phyloP scores from a whole-genome alignment of 345 rosid species.

The Lepidium sativum region DNA sequence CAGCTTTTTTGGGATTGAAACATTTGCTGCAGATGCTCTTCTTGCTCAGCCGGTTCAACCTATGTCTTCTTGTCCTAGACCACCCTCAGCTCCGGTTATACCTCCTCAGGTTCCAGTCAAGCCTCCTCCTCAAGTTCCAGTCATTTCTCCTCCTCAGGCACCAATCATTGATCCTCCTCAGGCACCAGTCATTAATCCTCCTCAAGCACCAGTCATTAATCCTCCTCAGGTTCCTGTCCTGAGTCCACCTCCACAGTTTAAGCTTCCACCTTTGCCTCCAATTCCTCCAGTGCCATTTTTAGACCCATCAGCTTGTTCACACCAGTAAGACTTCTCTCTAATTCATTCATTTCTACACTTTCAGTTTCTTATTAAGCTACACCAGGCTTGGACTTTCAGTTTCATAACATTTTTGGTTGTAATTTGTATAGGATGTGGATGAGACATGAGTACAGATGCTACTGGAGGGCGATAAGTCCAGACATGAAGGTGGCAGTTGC shows the following conservation, averaged over 20 bases:
- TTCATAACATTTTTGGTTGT: neutral
- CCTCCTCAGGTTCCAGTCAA: conserved; percentile 21
- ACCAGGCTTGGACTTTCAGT: neutral
- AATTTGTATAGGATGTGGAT: conserved; percentile 47
- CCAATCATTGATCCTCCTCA: neutral
- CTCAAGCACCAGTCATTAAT: neutral
- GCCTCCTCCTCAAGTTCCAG: conserved; percentile 19
- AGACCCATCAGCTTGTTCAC: conserved; percentile 71
- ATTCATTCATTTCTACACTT: neutral
- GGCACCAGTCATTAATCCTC: neutral
- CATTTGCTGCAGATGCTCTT: conserved; percentile 48
- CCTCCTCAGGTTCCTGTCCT: neutral
- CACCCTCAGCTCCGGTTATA: conserved; percentile 16
- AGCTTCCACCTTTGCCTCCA: conserved; percentile 48
- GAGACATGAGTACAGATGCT: conserved; percentile 61
- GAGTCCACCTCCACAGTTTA: conserved; percentile 36
- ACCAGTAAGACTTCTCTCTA: conserved; percentile 47
- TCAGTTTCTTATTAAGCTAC: no score
- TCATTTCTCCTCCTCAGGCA: neutral
- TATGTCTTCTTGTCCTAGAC: conserved; percentile 56
- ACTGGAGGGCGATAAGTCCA: conserved; percentile 64
- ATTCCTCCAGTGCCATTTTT: conserved; percentile 51
- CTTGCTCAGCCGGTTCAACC: conserved; percentile 66
- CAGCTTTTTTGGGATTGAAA: conserved; percentile 46
- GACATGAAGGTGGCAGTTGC: conserved; percentile 58